Base-by-base conservation (phyloP, 2,329 filamentous ascomycete genomes). In the Cordyceps fumosorosea region DNA sequence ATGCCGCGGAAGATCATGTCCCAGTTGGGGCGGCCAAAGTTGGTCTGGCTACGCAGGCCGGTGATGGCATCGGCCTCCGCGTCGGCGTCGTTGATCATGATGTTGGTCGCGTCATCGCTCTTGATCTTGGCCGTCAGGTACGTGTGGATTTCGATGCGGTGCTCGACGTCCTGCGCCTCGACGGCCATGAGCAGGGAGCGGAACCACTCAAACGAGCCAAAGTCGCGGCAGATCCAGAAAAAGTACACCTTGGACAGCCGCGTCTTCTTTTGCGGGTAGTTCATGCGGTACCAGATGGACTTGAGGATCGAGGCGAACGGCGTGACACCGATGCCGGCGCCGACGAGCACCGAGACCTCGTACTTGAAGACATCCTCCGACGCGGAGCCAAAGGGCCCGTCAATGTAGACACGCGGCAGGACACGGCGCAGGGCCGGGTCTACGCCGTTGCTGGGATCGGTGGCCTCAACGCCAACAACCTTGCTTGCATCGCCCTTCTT, bases 241-340 rank as follows among this genome's bases (percentile, higher is more conserved):
- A 95, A 95, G 79, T 95, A 96, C 26, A 96, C 90, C 75, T 95
- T 96, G 70, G 87, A 83, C 50, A 96, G 81, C 4, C 89, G 82
- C 3, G 89, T 93, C 77, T 89, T 89, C 75, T 88, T 85, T 73
- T 90, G 87, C 3, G 89, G 89, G 76, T 91, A 93, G 81, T 92
- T 93, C 88, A 93, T 92, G 56, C 90, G 86, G 79, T 95, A 96
- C 91, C 91, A 96, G 76, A 96, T 93, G 59, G 89, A 92, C 80
- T 96, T 96, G 71, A 93, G 82, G 68, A 93, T 93, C 0, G 89
- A 91, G 14, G 90, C 90, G 76, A 92, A 93, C 0, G 90, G 90
- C n/a, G 90, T 93, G 14, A 93, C 89, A 66, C 90, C 90, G 66
- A 93, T 93, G 74, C 90, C 90, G 1, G 89, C 90, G 64, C 90